Conservation (phyloP, 176 grass and related monocot species). For the Panicum miliaceum region DNA sequence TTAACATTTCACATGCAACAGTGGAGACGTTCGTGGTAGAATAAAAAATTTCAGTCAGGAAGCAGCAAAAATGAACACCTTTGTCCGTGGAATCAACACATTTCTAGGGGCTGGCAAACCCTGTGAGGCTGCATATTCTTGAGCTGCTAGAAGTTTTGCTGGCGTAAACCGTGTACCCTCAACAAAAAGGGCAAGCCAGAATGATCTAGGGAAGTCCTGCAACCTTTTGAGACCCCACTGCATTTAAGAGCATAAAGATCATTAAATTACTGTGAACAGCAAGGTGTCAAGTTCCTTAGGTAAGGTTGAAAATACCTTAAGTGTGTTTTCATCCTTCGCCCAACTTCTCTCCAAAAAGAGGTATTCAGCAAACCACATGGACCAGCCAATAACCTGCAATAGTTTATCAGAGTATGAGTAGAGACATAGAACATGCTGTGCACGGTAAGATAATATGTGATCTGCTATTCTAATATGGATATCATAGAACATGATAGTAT, state of each 20-base stretch:
- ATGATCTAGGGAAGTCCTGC: slow-evolving; percentile 79
- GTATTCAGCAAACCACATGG: slow-evolving; percentile 88
- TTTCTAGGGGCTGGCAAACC: slow-evolving; percentile 76
- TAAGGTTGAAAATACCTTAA: slow-evolving; percentile 57
- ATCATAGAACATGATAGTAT: not conserved
- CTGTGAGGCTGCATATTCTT: slow-evolving; percentile 89
- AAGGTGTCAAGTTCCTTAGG: not conserved
- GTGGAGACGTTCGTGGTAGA: not conserved
- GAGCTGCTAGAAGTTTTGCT: slow-evolving; percentile 78
- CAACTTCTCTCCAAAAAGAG: slow-evolving; percentile 89
- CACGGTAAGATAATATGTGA: not conserved
- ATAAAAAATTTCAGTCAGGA: slow-evolving; percentile 4
- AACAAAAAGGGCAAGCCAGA: slow-evolving; percentile 94
- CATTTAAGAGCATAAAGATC: slow-evolving; percentile 4
- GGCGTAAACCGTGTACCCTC: slow-evolving; percentile 83
- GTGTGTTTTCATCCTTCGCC: slow-evolving; percentile 77
- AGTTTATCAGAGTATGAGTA: not conserved
- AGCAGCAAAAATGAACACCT: slow-evolving; percentile 40
- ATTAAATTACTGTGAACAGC: slow-evolving; percentile 12
- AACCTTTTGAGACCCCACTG: slow-evolving; percentile 81
- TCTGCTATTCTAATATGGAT: not conserved
- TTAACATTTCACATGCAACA: slow-evolving; percentile 5
- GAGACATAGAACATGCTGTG: not conserved
- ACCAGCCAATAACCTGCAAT: slow-evolving; percentile 84
- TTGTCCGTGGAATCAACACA: slow-evolving; percentile 90